A percentile compares a stretch with the other conserved stretches of the same genome.
Evolutionary conservation across 768 basidiomycete genomes (phyloP).

Genomic region (Trametes villosa): DNA sequence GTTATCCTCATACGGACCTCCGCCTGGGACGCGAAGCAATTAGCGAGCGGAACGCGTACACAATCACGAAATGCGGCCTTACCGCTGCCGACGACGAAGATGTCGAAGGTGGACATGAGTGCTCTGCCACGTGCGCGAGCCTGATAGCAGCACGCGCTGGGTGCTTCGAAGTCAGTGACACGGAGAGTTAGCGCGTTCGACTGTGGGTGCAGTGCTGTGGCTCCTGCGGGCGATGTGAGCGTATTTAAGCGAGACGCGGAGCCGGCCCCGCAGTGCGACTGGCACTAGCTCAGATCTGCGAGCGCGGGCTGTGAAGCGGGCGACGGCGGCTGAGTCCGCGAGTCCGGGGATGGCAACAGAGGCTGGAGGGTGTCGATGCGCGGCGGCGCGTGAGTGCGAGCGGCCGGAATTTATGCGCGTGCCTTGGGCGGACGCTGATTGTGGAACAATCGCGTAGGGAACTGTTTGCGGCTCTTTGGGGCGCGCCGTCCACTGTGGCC

Average conservation of each 20-base stretch:
- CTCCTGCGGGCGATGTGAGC: neutral
- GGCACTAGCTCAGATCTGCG: neutral
- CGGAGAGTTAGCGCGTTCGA: neutral
- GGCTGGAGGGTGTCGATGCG: neutral
- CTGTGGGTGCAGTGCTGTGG: neutral
- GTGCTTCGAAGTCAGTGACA: no score
- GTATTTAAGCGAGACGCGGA: neutral
- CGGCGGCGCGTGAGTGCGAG: neutral
- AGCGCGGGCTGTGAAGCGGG: constrained; percentile 4
- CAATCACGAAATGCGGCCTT: neutral
- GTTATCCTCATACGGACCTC: constrained; percentile 90
- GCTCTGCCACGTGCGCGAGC: neutral
- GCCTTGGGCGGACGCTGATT: constrained; percentile 5
- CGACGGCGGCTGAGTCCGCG: neutral
- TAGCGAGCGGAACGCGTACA: constrained; percentile 13
- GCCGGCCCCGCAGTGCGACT: neutral
- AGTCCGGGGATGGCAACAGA: neutral
- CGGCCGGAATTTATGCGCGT: neutral
- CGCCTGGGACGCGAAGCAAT: constrained; percentile 48
- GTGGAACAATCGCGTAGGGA: constrained; percentile 12
- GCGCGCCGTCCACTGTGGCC: neutral
- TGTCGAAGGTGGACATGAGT: constrained; percentile 60
- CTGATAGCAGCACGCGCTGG: neutral
- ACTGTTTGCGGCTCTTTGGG: constrained; percentile 15
- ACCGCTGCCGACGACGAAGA: constrained; percentile 70